Base-by-base conservation (phyloP, 345 rosid species). In the Populus davidiana region DNA sequence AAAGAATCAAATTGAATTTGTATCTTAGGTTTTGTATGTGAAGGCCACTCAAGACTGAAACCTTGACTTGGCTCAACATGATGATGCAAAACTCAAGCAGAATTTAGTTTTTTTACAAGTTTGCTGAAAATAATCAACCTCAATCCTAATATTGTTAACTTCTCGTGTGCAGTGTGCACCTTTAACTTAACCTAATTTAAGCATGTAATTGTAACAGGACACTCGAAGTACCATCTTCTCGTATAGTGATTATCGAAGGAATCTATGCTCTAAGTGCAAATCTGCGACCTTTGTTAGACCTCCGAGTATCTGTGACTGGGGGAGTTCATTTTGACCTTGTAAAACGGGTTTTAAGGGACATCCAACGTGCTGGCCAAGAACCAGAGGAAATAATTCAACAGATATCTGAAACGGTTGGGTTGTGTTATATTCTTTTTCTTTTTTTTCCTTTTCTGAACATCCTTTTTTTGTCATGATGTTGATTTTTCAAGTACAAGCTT, bases 301-400 rank as follows among this genome's bases (percentile, higher is more conserved):
- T 96, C 65, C 90, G 90, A 49, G 87, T 96, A 72, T 96, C 97
- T 65, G 97, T 96, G 43, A 96, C 90, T 43, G 98, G 99, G 67
- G 99, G 98, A 14, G 95, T 96, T 84, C 99, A 96, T 82, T 96
- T 96, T 89, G 99, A 96, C 77, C 99, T 96, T 76, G 99, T 96
- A 72, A 96, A 96, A 84, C 88, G 98, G 71, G 99, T 94, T 80
- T 87, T 96, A 72, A 88, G 97, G 77, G 99, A 96, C 80, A 96
- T 96, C 83, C 98, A 96, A 73, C 97, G 98, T 72, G 99, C 94
- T 87, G 94, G 97, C 20, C 98, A 94, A 88, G 92, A 92, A 87
- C 98, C 99, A 36, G 95, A 92, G 85, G 98, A 96, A 87, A 96
- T 96, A 52, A 94, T 96, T 78, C 93, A 96, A 75, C 98, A 96